Percentiles rank a stretch among this genome's conserved stretches.
Conservation (phyloP, 345 rosid genomes). For the Passiflora organensis region DNA sequence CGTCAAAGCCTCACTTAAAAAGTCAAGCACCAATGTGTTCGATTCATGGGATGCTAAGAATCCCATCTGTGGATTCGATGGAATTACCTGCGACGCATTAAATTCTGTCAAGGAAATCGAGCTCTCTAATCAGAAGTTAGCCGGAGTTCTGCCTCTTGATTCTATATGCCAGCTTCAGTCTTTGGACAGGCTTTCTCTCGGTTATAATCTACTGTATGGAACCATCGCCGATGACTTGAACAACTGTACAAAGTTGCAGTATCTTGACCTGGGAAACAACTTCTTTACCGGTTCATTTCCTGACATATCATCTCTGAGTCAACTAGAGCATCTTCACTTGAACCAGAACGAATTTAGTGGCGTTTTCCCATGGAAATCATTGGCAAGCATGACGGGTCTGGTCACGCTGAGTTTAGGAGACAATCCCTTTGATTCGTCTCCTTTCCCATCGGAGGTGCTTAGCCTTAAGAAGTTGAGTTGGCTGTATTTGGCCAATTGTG, state of each 20-base stretch:
- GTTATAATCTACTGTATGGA: slow-evolving; percentile 54
- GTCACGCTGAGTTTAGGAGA: slow-evolving; percentile 63
- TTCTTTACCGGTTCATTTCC: slow-evolving; percentile 58
- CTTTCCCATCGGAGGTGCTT: slow-evolving; percentile 45
- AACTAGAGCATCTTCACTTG: slow-evolving; percentile 46
- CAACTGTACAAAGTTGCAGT: slow-evolving; percentile 46
- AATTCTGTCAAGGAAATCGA: slow-evolving; percentile 55
- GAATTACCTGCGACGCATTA: slow-evolving; percentile 49
- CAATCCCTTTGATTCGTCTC: slow-evolving; percentile 39
- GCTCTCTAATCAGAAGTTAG: slow-evolving; percentile 43
- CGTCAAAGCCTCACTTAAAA: slow-evolving; percentile 36
- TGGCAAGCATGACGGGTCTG: slow-evolving; percentile 44
- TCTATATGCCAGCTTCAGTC: slow-evolving; percentile 52
- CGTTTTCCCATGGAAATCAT: slow-evolving; percentile 66
- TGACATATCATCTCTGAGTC: slow-evolving; percentile 40
- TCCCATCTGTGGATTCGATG: slow-evolving; percentile 45
- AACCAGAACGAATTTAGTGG: slow-evolving; percentile 63
- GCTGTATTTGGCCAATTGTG: slow-evolving; percentile 64
- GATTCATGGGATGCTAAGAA: slow-evolving; percentile 44
- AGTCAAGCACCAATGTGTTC: slow-evolving; percentile 29
- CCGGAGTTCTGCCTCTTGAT: slow-evolving; percentile 47
- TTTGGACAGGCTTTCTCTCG: slow-evolving; percentile 62
- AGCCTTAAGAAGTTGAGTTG: slow-evolving; percentile 44
- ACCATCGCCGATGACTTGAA: slow-evolving; percentile 30
- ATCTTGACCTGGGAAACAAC: slow-evolving; percentile 77